These are phyloP conservation scores for Raffaelea albimanens DNA, from an alignment of 2,329 filamentous ascomycete genomes.

Conservation along the genomic window DNA sequence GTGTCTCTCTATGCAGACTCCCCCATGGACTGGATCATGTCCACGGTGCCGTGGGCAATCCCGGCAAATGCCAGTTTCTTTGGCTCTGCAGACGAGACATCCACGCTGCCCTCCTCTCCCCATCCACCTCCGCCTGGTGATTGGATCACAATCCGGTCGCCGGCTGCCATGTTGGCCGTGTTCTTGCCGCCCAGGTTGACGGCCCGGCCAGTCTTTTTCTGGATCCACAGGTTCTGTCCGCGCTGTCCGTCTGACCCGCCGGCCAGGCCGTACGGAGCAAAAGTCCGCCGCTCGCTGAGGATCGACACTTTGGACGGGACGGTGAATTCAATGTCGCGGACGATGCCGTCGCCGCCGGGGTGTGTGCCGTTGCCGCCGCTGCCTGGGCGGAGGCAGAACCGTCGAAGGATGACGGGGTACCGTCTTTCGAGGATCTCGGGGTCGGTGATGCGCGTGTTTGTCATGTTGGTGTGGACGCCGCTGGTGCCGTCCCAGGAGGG, in stretches of 20 bases:
- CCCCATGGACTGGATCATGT: background rate
- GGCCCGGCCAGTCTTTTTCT: background rate
- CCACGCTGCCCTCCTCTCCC: constrained; percentile 23
- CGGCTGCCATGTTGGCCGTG: constrained; percentile 45
- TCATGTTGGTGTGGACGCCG: constrained; percentile 21
- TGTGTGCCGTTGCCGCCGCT: constrained; percentile 22
- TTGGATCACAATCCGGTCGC: constrained; percentile 49
- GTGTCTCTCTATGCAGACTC: background rate
- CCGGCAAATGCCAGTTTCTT: background rate
- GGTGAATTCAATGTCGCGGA: constrained; percentile 25
- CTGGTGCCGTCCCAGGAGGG: constrained; percentile 19
- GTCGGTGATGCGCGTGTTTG: constrained; percentile 24
- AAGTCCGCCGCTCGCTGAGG: constrained; percentile 24
- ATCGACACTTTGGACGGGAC: constrained; percentile 23
- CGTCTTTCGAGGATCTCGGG: constrained; percentile 24
- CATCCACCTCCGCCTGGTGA: constrained; percentile 57
- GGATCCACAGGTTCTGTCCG: constrained; percentile 8
- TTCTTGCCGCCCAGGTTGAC: constrained; percentile 53
- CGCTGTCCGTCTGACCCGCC: constrained; percentile 17
- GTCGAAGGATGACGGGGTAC: constrained; percentile 22
- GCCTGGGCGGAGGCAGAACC: constrained; percentile 19
- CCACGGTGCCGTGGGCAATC: background rate
- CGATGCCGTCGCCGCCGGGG: constrained; percentile 23
- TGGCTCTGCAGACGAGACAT: background rate
- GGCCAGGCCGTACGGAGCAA: constrained; percentile 23